These are phyloP conservation scores for Aspergillus carlsbadensis DNA, from an alignment of 495 filamentous ascomycete genomes.

Conservation along the genomic window DNA sequence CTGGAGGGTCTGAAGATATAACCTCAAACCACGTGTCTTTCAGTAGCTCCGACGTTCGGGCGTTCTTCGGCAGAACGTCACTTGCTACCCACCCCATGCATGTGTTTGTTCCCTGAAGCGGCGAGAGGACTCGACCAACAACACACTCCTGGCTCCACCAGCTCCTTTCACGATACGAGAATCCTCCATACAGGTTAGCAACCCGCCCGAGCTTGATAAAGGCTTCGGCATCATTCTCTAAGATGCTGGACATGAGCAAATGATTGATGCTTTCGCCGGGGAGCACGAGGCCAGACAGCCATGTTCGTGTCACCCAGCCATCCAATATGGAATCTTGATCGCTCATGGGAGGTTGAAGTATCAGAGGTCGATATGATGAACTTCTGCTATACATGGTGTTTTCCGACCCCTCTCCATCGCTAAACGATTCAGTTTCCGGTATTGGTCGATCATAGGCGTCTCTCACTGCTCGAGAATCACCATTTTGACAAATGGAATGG, in stretches of 20 bases:
- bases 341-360: constrained; percentile 21
- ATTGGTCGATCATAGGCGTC: constrained; percentile 11
- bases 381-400: constrained; percentile 34
- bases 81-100: constrained; percentile 79
- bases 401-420: constrained; percentile 1
- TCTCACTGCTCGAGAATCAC: constrained; percentile 7
- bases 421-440: background rate
- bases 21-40: constrained; percentile 67
- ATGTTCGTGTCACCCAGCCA: constrained; percentile 82
- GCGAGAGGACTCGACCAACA: constrained; percentile 71
- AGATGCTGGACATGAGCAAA: constrained; percentile 72
- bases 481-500: constrained; percentile 18
- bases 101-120: constrained; percentile 61
- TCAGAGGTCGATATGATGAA: constrained; percentile 27
- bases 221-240: constrained; percentile 72
- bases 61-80: constrained; percentile 46
- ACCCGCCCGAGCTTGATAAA: constrained; percentile 63
- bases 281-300: constrained; percentile 74
- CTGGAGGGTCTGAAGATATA: constrained; percentile 33
- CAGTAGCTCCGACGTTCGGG: constrained; percentile 29
- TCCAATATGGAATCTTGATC: constrained; percentile 23
- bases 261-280: constrained; percentile 73
- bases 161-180: constrained; percentile 65
- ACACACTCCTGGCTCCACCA: constrained; percentile 84
- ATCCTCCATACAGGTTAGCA: constrained; percentile 76